These are phyloP conservation scores for Phyllosticta paracitricarpa DNA, from an alignment of 2,329 filamentous ascomycete genomes.

Conservation along the genomic window DNA sequence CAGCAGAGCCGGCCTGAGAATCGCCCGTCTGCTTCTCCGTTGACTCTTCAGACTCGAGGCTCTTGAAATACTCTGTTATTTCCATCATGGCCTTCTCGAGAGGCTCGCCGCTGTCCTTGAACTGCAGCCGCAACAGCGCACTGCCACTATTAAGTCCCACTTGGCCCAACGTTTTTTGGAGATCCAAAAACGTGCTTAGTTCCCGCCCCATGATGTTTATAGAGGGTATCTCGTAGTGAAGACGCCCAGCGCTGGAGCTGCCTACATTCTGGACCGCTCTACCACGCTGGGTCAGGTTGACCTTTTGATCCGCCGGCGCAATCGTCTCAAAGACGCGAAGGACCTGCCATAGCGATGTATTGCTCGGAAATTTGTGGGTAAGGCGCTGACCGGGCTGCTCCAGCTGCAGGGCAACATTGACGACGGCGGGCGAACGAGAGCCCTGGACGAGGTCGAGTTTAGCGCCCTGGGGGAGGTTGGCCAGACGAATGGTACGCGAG, in stretches of 20 bases:
- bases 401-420: constrained; percentile 82
- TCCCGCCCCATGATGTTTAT: constrained; percentile 76
- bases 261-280: constrained; percentile 53
- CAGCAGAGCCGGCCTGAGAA: constrained; percentile 19
- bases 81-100: constrained; percentile 76
- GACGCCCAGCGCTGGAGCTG: constrained; percentile 53
- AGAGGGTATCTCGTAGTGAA: constrained; percentile 82
- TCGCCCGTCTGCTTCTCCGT: constrained; percentile 12
- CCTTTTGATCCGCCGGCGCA: constrained; percentile 34
- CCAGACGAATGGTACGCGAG: constrained; percentile 71
- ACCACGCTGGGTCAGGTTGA: constrained; percentile 76
- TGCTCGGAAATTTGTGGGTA: constrained; percentile 77
- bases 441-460: constrained; percentile 86
- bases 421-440: constrained; percentile 73
- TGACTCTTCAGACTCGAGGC: constrained; percentile 18
- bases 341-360: constrained; percentile 80
- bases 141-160: constrained; percentile 80
- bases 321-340: constrained; percentile 80
- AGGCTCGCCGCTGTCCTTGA: constrained; percentile 64
- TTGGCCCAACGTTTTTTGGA: constrained; percentile 82
- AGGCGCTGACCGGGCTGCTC: constrained; percentile 63
- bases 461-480: constrained; percentile 73
- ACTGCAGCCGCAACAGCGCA: constrained; percentile 67
- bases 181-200: constrained; percentile 63
- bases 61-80: constrained; percentile 66